phyloP scores from a whole-genome alignment of 2,329 filamentous ascomycete species.

The Zasmidium angulare region DNA sequence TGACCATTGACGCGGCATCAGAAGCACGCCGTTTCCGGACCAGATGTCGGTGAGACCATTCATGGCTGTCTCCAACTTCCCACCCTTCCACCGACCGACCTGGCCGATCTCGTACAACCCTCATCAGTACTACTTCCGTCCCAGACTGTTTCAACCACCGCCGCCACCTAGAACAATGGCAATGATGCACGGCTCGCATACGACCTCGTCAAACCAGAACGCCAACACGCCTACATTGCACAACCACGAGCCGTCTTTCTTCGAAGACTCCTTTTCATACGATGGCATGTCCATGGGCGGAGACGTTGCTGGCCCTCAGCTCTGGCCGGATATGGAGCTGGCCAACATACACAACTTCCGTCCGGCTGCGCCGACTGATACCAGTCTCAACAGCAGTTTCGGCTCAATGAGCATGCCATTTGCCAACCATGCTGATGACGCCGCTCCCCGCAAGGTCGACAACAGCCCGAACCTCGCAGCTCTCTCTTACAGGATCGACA shows the following conservation, averaged over 20 bases:
- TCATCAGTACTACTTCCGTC: background rate
- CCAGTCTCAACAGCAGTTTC: conserved; percentile 2
- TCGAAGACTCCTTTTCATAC: conserved; percentile 3
- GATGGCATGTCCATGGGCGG: background rate
- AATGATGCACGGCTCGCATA: conserved; percentile 1
- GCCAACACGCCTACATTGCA: background rate
- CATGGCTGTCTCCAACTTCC: conserved; percentile 2
- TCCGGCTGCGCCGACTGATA: background rate
- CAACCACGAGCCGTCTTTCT: background rate
- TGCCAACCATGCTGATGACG: background rate
- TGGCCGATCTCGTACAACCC: background rate
- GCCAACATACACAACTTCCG: background rate
- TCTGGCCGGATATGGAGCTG: background rate
- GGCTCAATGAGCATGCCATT: background rate
- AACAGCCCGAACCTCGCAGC: conserved; percentile 8
- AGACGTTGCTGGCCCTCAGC: background rate
- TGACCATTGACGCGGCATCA: background rate
- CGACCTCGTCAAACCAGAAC: background rate
- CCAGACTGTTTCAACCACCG: conserved; percentile 11
- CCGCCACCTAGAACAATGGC: conserved; percentile 9
- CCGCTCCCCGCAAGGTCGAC: conserved; percentile 5
- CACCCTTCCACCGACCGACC: background rate
- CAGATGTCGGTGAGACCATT: conserved; percentile 13
- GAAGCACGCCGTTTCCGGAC: background rate
- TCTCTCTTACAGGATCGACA: conserved; percentile 17